A percentile compares a stretch with the other conserved stretches of the same genome.
Evolutionary conservation across 2,329 filamentous ascomycete genomes (phyloP).

Genomic region (Hypoxylon sp.): DNA sequence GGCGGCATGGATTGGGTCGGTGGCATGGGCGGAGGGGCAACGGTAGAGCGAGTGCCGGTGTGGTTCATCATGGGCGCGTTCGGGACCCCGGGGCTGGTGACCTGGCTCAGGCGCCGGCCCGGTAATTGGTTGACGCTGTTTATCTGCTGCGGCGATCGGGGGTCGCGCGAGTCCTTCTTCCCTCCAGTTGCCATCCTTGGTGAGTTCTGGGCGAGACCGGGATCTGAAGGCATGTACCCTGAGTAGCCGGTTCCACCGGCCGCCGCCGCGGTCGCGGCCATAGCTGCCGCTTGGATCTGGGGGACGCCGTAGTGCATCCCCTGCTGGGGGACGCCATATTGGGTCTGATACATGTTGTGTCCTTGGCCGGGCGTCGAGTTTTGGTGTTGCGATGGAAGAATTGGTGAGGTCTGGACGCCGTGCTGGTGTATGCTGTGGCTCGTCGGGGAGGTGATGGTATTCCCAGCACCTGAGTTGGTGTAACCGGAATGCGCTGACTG

Average conservation of each 20-base stretch:
- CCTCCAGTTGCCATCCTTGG: constrained; percentile 75
- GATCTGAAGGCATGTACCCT: constrained; percentile 76
- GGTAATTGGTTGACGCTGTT: constrained; percentile 67
- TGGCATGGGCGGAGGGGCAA: constrained; percentile 66
- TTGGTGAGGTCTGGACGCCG: constrained; percentile 77
- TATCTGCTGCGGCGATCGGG: constrained; percentile 79
- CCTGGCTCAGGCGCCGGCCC: constrained; percentile 76
- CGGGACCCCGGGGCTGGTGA: constrained; percentile 76
- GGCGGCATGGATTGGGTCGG: constrained; percentile 71
- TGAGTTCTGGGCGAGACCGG: constrained; percentile 73
- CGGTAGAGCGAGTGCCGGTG: constrained; percentile 57
- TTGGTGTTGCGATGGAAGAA: constrained; percentile 80
- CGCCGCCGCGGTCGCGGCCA: constrained; percentile 90
- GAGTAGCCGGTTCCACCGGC: constrained; percentile 75
- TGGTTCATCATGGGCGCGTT: constrained; percentile 82
- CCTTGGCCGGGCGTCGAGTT: constrained; percentile 68
- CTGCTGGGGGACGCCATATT: constrained; percentile 76
- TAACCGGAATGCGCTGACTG: constrained; percentile 73
- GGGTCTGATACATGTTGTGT: constrained; percentile 82
- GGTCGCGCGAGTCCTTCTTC: constrained; percentile 75
- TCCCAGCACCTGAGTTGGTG: constrained; percentile 62
- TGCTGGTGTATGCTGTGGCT: constrained; percentile 73
- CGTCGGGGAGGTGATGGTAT: constrained; percentile 76
- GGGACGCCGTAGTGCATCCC: constrained; percentile 86
- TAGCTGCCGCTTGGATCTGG: constrained; percentile 86